Base-by-base conservation (phyloP, 2,329 filamentous ascomycete genomes). In the Thielaviopsis euricoi region DNA sequence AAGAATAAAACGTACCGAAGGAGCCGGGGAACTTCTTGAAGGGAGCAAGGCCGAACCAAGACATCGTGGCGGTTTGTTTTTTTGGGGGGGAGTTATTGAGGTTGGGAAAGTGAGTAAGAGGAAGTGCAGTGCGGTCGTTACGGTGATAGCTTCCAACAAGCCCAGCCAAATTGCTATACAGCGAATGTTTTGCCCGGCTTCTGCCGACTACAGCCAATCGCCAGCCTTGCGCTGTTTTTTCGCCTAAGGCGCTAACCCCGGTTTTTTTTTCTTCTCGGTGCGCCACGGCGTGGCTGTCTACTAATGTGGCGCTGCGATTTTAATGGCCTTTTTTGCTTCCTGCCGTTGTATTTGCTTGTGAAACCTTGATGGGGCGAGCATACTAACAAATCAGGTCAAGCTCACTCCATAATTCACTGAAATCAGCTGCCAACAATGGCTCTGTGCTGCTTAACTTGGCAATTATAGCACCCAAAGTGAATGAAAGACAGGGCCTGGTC, bases 1-100 rank as follows among this genome's bases (percentile, higher is more conserved):
- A 52, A 52, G 19, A 52, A 26, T 40, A 23, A 71, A 69, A 83
- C 86, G 68, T 81, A 91, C 87, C 76, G 72, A 90, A 74, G 66
- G 85, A 85, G 70, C 81, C 78, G 67, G 83, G 82, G 76, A 88
- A 91, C 79, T 89, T 90, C 80, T 89, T 90, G 68, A 81, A 69
- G 62, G 78, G 77, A 66, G 69, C 67, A 64, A 76, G 70, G 71
- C 84, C 83, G 73, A 90, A 78, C 75, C 85, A 81, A 76, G 80
- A 81, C 86, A 89, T 88, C 67, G 75, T 85, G 78, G 71, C 68
- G 70, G 69, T 48, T 48, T 3, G 43, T 48, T 19, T 48, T 19
- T 48, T 19, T 48, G 6, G 17, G 6, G n/a, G 7, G n/a, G 43
- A n/a, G 6, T 48, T 48, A 33, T 48, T 48, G 17, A 17, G n/a